These are phyloP conservation scores for Posidonia australis DNA, from an alignment of 106 monocot species.

Conservation along the genomic window DNA sequence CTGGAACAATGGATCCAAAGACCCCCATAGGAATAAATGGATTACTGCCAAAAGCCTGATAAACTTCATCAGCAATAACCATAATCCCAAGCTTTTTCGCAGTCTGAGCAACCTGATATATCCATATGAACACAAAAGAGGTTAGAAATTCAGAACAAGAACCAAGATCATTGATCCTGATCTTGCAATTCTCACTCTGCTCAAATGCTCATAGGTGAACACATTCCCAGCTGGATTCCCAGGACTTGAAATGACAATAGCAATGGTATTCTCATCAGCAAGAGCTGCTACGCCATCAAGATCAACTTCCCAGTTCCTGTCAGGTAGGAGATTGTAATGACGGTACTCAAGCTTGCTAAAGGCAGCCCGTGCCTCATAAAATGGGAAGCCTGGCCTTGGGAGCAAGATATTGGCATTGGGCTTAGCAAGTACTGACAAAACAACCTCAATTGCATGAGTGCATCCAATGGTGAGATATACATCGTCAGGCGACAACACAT, in stretches of 20 bases:
- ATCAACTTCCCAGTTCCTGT: slow-evolving; percentile 55
- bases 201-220: slow-evolving; percentile 36
- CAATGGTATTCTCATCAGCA: slow-evolving; percentile 55
- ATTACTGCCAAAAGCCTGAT: slow-evolving; percentile 41
- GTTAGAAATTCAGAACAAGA: neutral
- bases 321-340: slow-evolving; percentile 45
- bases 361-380: slow-evolving; percentile 31
- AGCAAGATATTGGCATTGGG: slow-evolving; percentile 57
- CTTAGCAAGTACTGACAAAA: slow-evolving; percentile 37
- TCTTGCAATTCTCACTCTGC: slow-evolving; percentile 19
- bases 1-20: slow-evolving; percentile 49
- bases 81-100: slow-evolving; percentile 39
- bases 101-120: neutral
- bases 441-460: slow-evolving; percentile 38
- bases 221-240: slow-evolving; percentile 65
- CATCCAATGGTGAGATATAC: slow-evolving; percentile 46
- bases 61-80: slow-evolving; percentile 63
- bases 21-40: slow-evolving; percentile 69
- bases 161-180: neutral
- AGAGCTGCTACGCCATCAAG: slow-evolving; percentile 35
- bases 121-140: neutral
- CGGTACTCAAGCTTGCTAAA: slow-evolving; percentile 33
- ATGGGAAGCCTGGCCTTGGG: slow-evolving; percentile 49
- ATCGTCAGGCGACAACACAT: slow-evolving; percentile 42
- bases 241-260: slow-evolving; percentile 52